Percentiles rank a stretch among this genome's conserved stretches.
Evolutionary conservation across 2,329 filamentous ascomycete species (phyloP).

Genomic region (Arthrobotrys iridis): DNA sequence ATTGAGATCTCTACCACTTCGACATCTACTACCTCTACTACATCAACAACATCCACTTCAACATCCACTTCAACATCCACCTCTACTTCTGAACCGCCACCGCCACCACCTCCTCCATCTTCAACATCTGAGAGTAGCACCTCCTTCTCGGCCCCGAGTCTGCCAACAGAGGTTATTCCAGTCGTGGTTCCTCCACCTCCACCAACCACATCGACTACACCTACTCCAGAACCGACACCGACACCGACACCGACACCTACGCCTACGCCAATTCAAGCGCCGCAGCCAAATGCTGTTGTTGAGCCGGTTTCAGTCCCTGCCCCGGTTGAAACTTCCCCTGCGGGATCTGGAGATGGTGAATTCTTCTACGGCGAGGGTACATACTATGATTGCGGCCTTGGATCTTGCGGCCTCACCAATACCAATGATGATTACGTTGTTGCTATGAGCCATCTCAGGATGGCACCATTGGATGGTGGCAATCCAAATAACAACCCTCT

Average conservation of each 20-base stretch:
- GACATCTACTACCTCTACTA: conserved; percentile 5
- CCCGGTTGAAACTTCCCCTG: conserved; percentile 10
- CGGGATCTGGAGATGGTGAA: not conserved
- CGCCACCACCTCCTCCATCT: conserved; percentile 21
- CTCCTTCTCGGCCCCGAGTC: conserved; percentile 12
- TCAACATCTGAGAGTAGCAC: conserved; percentile 34
- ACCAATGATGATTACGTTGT: conserved; percentile 38
- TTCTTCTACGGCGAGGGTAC: conserved; percentile 44
- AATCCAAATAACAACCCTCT: conserved; percentile 48
- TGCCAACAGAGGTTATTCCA: conserved; percentile 41
- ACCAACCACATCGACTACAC: conserved; percentile 20
- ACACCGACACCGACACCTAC: not conserved
- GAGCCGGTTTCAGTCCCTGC: not conserved
- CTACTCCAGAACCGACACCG: not conserved
- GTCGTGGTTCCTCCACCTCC: conserved; percentile 30
- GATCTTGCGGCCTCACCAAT: conserved; percentile 41
- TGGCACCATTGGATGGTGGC: conserved; percentile 30
- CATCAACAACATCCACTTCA: not conserved
- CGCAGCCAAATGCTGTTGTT: not conserved
- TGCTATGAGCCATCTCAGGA: conserved; percentile 35
- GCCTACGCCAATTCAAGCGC: not conserved
- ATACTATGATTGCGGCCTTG: conserved; percentile 44
- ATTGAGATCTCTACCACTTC: conserved; percentile 14
- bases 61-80: conserved; percentile 9
- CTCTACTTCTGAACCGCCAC: conserved; percentile 13